phyloP scores from a whole-genome alignment of 768 basidiomycete genomes.

The Lactarius evosmus region DNA sequence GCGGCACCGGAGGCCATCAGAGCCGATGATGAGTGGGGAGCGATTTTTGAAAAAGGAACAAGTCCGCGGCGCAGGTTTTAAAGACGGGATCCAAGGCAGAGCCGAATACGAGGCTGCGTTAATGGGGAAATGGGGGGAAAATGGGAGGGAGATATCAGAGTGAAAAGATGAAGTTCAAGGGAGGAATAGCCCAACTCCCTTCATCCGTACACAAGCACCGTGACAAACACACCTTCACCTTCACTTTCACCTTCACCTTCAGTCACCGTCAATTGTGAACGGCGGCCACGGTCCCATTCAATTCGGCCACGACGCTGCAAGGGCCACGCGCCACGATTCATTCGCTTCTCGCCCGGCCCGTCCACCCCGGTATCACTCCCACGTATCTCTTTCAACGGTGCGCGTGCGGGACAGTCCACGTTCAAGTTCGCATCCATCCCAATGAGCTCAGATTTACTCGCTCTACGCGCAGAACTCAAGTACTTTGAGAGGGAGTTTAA shows the following conservation, averaged over 20 bases:
- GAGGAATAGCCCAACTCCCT: not conserved
- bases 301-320: too few relatives aligned
- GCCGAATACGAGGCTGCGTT: not conserved
- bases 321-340: not conserved
- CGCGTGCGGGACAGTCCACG: not conserved
- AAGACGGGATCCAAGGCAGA: not conserved
- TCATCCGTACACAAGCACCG: not conserved
- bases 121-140: not conserved
- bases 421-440: slow-evolving; percentile 14
- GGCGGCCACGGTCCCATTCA: not conserved
- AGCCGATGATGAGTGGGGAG: slow-evolving; percentile 17
- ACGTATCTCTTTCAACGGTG: slow-evolving; percentile 17
- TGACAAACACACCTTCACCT: not conserved
- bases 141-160: not conserved
- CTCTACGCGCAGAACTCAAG: slow-evolving; percentile 69
- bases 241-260: not conserved
- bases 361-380: not conserved
- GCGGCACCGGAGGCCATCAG: slow-evolving; percentile 17
- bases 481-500: slow-evolving; percentile 72
- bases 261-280: not conserved
- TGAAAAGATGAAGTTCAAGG: not conserved
- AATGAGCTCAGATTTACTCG: slow-evolving; percentile 38
- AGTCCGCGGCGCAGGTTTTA: slow-evolving; percentile 2
- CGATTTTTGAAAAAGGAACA: not conserved
- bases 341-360: slow-evolving; percentile 1